Base-by-base conservation (phyloP, 768 basidiomycete genomes). In the Zangia roseola region DNA sequence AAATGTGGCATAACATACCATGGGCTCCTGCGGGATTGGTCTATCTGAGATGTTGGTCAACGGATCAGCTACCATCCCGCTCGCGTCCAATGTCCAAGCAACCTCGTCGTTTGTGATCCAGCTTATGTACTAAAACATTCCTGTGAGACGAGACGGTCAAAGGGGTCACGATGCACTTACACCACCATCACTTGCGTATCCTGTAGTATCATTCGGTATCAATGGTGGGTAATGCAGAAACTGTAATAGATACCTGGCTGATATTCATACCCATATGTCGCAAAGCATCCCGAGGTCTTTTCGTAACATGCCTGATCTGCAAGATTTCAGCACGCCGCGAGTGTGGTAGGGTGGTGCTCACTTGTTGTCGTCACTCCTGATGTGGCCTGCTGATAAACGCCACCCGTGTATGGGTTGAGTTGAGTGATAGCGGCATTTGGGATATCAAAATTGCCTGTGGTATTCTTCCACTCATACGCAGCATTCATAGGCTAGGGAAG, bases 191-290 rank as follows among this genome's bases (percentile, higher is more conserved):
- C 60, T 46, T 24, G 54, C n/a, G 41, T 46, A 59, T 30, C 67
- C 66, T 67, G 13, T 39, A 21, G 33, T 6, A 38, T 36, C 13
- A 40, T 41, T 55, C 10, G 21, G 45, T 12, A 9, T 44, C 12
- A 40, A 25, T n/a, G 9, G 24, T 5, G 24, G 21, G 28, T 19
- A 16, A 10, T 3, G 12, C 12, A 23, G 40, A 38, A 10, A 28
- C 12, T 39, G 45, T 54, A 54, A 40, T 35, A 76, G 66, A 34
- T 55, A 56, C 84, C 86, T 63, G 89, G 82, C 50, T 75, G 69
- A 63, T 93, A 94, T 63, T 94, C 88, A 59, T 88, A 91, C 3
- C 87, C 92, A 62, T 90, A 95, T 2, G 79, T 70, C 6, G 82
- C 75, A 60, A 77, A 87, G 59, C 85, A 82, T n/a, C 72, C 74